These are phyloP conservation scores for Ogataea parapolymorpha DNA, from an alignment of 805 yeast species.

Conservation along the genomic window DNA sequence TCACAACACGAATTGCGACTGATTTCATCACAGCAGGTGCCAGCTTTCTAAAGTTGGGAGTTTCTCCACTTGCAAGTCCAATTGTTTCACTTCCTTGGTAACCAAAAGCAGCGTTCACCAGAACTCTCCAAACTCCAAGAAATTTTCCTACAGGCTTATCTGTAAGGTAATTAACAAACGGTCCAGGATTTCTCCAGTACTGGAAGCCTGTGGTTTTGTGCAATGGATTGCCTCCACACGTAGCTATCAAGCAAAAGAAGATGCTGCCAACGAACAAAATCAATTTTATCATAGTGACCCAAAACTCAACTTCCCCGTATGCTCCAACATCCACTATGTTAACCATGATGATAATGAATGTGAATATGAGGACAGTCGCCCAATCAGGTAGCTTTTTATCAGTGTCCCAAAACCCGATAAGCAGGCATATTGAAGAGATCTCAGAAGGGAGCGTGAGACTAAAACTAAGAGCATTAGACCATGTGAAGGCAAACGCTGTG, in stretches of 20 bases:
- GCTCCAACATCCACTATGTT: constrained; percentile 40
- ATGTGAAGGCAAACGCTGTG: too few species aligned
- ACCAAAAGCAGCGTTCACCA: constrained; percentile 57
- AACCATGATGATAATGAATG: too few species aligned
- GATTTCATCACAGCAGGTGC: constrained; percentile 19
- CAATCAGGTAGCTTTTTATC: too few species aligned
- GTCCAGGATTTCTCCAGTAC: constrained; percentile 32
- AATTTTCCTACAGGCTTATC: constrained; percentile 46
- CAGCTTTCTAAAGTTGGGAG: constrained; percentile 30
- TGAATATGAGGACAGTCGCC: too few species aligned
- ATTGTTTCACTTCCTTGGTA: constrained; percentile 24
- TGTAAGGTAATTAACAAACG: constrained; percentile 31
- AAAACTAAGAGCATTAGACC: too few species aligned
- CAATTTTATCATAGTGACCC: constrained; percentile 60
- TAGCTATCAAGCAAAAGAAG: constrained; percentile 47
- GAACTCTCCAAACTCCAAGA: constrained; percentile 42
- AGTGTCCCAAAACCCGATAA: too few species aligned
- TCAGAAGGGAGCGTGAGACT: too few species aligned
- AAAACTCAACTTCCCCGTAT: constrained; percentile 52
- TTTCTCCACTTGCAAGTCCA: constrained; percentile 34
- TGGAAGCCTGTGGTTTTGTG: constrained; percentile 38
- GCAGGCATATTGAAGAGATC: too few species aligned
- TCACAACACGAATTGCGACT: constrained; percentile 18
- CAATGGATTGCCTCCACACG: constrained; percentile 60
- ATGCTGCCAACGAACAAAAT: constrained; percentile 57